phyloP scores from a whole-genome alignment of 2,329 filamentous ascomycete genomes.

The Trichoderma aggressivum region DNA sequence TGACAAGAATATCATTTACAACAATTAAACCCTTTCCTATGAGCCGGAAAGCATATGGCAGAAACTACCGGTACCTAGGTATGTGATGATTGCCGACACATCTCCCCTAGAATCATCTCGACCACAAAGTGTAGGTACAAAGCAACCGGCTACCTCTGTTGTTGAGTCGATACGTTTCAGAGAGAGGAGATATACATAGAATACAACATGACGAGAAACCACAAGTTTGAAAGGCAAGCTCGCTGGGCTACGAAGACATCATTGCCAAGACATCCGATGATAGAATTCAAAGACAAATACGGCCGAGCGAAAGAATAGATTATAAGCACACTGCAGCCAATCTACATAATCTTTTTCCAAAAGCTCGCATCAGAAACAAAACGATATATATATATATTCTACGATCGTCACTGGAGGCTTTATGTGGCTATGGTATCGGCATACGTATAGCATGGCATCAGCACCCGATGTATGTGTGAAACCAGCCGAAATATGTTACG shows the following conservation, averaged over 20 bases:
- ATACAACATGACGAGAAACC: not conserved
- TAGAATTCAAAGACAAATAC: not conserved
- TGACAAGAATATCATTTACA: no score
- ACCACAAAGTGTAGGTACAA: not conserved
- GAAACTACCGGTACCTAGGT: not conserved
- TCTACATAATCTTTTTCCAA: not conserved
- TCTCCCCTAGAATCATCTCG: not conserved
- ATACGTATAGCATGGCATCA: not conserved
- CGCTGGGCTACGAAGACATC: not conserved
- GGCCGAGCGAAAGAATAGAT: not conserved
- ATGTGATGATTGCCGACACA: not conserved
- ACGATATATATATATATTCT: not conserved
- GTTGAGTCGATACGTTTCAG: not conserved
- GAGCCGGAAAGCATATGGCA: not conserved
- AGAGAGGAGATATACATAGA: not conserved
- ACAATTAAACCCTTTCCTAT: not conserved
- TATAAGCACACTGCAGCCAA: no score
- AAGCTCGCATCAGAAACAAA: not conserved
- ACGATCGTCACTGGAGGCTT: not conserved
- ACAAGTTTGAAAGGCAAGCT: not conserved
- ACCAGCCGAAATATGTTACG: not conserved
- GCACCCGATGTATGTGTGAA: not conserved
- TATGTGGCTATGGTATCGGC: not conserved
- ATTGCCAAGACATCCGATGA: not conserved
- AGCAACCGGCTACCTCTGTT: not conserved